A percentile compares a stretch with the other conserved stretches of the same genome.
Evolutionary conservation across 1,139 yeast genomes (phyloP).

Genomic region (Debaryomyces nepalensis): DNA sequence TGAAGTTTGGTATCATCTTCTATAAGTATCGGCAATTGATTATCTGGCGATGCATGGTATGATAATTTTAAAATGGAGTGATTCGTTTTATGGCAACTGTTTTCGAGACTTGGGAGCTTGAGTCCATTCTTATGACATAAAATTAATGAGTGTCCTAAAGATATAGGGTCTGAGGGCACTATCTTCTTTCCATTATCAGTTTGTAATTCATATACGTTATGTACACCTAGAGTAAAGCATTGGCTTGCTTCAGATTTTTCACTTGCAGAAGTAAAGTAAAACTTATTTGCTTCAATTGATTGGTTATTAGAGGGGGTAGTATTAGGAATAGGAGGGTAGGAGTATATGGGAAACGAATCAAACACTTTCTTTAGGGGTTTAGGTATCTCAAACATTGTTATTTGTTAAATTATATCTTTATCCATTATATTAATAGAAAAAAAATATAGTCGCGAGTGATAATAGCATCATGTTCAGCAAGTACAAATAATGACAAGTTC

Average conservation of each 20-base stretch:
- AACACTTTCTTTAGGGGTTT: constrained; percentile 45
- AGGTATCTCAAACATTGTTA: constrained; percentile 39
- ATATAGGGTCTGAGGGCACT: constrained; percentile 52
- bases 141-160: constrained; percentile 39
- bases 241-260: constrained; percentile 10
- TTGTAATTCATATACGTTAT: constrained; percentile 33
- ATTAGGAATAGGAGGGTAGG: constrained; percentile 35
- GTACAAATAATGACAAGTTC: too few relatives aligned
- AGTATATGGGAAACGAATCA: constrained; percentile 52
- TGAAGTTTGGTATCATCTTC: constrained; percentile 35
- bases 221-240: constrained; percentile 46
- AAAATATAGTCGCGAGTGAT: constrained; percentile 8
- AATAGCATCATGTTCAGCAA: too few relatives aligned
- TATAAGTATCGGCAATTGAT: constrained; percentile 48
- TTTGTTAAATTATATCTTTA: neutral
- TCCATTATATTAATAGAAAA: neutral
- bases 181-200: constrained; percentile 16
- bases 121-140: constrained; percentile 39
- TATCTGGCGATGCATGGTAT: constrained; percentile 45
- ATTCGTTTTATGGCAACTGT: constrained; percentile 9
- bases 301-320: constrained; percentile 23
- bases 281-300: constrained; percentile 19
- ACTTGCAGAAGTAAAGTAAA: constrained; percentile 20
- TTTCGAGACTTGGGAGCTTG: constrained; percentile 30
- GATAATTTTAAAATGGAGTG: constrained; percentile 39